These are phyloP conservation scores for Incumbomyces delicatus DNA, from an alignment of 2,329 filamentous ascomycete species.

Conservation along the genomic window DNA sequence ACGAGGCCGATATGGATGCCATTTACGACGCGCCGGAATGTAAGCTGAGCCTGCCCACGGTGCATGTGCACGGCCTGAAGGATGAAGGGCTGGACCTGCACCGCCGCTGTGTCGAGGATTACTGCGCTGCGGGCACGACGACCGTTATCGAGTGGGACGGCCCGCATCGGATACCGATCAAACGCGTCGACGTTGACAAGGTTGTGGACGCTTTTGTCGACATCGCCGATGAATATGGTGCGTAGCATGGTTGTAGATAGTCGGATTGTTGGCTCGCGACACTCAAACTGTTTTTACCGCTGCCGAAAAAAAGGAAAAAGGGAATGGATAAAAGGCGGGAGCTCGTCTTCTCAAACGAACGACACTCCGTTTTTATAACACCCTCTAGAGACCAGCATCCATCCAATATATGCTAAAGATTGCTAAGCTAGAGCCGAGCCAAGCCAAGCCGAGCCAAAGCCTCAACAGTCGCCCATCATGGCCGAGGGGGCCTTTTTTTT, in stretches of 20 bases:
- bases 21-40: conserved; percentile 30
- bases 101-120: conserved; percentile 45
- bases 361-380: no score
- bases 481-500: no score
- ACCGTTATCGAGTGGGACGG: conserved; percentile 64
- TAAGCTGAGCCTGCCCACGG: conserved; percentile 47
- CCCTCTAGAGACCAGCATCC: no score
- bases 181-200: conserved; percentile 52
- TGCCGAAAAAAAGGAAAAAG: no score
- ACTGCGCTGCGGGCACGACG: conserved; percentile 47
- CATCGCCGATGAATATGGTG: conserved; percentile 41
- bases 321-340: no score
- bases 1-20: conserved; percentile 17
- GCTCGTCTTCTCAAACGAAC: no score
- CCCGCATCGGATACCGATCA: conserved; percentile 60
- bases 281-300: no score
- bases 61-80: conserved; percentile 58
- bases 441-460: no score
- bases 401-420: no score
- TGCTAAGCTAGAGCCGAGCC: no score
- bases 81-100: conserved; percentile 54
- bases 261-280: no score
- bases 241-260: conserved; percentile 19
- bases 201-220: conserved; percentile 45
- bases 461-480: no score